Conservation (phyloP, 176 grass and related monocot species). For the Ensete glaucum region DNA sequence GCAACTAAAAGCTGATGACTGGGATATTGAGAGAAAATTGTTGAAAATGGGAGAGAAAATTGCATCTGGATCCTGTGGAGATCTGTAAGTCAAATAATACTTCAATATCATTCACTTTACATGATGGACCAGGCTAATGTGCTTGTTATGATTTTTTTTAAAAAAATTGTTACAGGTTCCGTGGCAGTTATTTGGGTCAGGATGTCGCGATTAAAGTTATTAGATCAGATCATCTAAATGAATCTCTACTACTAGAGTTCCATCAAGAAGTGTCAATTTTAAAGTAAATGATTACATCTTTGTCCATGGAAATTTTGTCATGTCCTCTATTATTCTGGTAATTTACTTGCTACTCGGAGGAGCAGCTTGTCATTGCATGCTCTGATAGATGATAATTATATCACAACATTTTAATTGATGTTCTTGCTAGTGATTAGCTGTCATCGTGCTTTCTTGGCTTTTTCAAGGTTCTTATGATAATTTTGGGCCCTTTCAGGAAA, state of each 20-base stretch:
- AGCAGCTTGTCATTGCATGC: not conserved
- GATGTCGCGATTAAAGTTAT: conserved; percentile 96
- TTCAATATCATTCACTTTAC: not conserved
- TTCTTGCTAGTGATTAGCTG: not conserved
- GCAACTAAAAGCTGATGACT: conserved; percentile 77
- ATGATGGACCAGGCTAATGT: not conserved
- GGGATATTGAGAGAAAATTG: conserved; percentile 80
- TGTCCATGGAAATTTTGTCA: not conserved
- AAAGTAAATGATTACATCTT: conserved; percentile 43
- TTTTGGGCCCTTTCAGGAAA: conserved; percentile 56
- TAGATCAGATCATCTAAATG: conserved; percentile 81
- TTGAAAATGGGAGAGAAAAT: conserved; percentile 76
- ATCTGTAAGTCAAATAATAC: conserved; percentile 56
- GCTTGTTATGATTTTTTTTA: not conserved
- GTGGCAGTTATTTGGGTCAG: conserved; percentile 81
- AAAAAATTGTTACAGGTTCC: conserved; percentile 52
- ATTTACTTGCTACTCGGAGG: not conserved
- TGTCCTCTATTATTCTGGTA: not conserved
- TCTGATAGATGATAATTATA: not conserved
- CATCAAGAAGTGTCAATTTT: conserved; percentile 95
- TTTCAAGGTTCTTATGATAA: conserved; percentile 19
- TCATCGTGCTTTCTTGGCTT: not conserved
- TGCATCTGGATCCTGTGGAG: conserved; percentile 89
- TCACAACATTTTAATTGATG: not conserved
- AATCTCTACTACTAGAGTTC: conserved; percentile 73